Base-by-base conservation (phyloP, 352 stramenopile species). In the Phytopythium mirpurense region DNA sequence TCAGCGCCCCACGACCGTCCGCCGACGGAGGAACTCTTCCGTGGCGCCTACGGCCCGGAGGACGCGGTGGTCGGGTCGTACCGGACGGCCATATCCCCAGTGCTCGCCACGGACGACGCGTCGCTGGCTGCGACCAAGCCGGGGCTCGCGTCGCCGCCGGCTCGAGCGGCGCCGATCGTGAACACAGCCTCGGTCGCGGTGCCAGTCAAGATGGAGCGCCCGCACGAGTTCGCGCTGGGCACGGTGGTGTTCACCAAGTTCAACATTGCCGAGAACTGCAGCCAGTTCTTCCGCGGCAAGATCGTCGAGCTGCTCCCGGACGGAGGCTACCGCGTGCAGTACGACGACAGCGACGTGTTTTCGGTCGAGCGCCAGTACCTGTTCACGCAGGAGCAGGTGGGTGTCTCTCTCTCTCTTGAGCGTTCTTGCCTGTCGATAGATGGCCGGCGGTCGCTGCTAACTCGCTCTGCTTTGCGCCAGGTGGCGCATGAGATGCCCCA, bases 261-360 rank as follows among this genome's bases (percentile, higher is more conserved):
- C 15, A 60, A 58, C 21, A 53, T 71, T 19, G 73, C 60, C 23
- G 60, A 72, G 6, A 59, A 60, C 21, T 65, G 59, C 27, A 62
- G 60, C 50, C 68, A 70, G 31, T 86, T 75, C 57, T 63, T 76
- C 34, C 72, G 72, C 38, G 70, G 77, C 6, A 44, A 69, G 23
- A 68, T 85, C 1, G 51, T 66, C 5, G 66, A 80, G 32, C 51
- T 71, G 36, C 51, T 84, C 24, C 46, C 61, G 11, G 67, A 85
- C 42, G 66, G 61, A 7, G 63, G 52, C 37, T 86, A 82, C 57
- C 46, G 63, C 38, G 55, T 88, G 38, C 61, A 72, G 34, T 88
- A 83, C 49, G 72, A 88, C 37, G 75, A 83, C 42, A 72, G 72
- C 6, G 70, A 88, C 55, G 68, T 76, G 34, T 86, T 73, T 35